Evolutionary conservation across 2,329 filamentous ascomycete species (phyloP), one percentile per base, ranked within the genome.

Genomic region (Orbilia javanica): DNA sequence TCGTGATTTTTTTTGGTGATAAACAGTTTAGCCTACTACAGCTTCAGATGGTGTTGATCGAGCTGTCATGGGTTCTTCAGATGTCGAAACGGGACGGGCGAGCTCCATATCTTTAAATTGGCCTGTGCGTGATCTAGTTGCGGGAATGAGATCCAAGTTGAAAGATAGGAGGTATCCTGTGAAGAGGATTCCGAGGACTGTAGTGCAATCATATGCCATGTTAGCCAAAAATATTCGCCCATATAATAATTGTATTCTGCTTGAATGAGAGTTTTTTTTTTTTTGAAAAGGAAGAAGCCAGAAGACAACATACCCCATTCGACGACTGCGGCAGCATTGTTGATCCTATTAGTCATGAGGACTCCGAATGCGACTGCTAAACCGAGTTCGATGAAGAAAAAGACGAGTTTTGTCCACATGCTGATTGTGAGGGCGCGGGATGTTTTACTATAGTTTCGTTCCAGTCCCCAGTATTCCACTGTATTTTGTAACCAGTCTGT

Each of bases 151-250:
- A 22, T 77, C 73, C 29, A 77, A 69, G 7, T 91, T 88, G 86
- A 97, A 98, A 79, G 91, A 93, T 79, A 95, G 88, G 79, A 96
- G 87, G 85, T 97, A 98, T 82, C 94, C 91, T 66, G 92, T 93
- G 85, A 94, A 97, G 82, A 97, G 87, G 82, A 97, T 90, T 34
- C 93, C 89, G 80, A 97, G 90, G 77, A 89, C 80, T 81, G 66
- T 83, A n/a, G n/a, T n/a, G n/a, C n/a, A n/a, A 89, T 89, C 91
- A 44, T n/a, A 64, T 34, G n/a, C 13, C 8, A 46, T 25, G 50
- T 29, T 31, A 36, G 22, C 27, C 11, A 52, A n/a, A 34, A 22
- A 18, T 29, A 15, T 27, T 69, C 11, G 78, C 63, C 13, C 27
- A 64, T 36, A 31, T 4, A 31, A 4, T 7, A 31, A 4, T 7